Evolutionary conservation across 345 rosid genomes (phyloP).

Genomic region (rapeseed (Brassica napus)): DNA sequence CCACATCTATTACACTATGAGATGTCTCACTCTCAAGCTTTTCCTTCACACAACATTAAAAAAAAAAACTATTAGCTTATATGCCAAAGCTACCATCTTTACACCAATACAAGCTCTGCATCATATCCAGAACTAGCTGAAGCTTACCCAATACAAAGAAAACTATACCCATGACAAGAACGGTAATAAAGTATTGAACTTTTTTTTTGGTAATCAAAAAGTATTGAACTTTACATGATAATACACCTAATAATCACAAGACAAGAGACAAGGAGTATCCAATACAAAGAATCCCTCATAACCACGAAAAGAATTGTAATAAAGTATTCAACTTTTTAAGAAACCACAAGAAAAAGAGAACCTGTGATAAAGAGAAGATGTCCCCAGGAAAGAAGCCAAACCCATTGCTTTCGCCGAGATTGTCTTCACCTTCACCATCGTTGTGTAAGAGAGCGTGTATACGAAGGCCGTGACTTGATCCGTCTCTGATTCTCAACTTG

Average conservation of each 20-base stretch:
- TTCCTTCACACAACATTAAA: conserved; percentile 57
- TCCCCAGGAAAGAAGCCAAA: conserved; percentile 49
- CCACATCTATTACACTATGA: conserved; percentile 44
- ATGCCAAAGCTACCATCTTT: conserved; percentile 31
- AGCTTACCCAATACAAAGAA: neutral
- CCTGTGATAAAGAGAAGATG: conserved; percentile 51
- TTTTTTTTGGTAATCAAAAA: too few species aligned
- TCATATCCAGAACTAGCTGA: neutral
- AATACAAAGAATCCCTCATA: neutral
- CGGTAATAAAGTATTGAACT: neutral
- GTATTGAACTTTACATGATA: neutral
- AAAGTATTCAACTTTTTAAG: neutral
- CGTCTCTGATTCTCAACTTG: conserved; percentile 48
- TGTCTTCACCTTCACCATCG: conserved; percentile 55
- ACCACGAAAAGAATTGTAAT: neutral
- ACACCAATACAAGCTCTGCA: conserved; percentile 13
- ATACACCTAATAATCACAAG: conserved; percentile 19
- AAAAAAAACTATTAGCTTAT: conserved; percentile 35
- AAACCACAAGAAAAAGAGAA: neutral
- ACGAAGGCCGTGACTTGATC: conserved; percentile 46
- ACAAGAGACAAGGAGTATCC: neutral
- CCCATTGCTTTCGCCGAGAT: conserved; percentile 40
- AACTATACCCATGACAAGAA: neutral
- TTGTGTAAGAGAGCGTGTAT: conserved; percentile 43
- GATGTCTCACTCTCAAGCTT: conserved; percentile 34